phyloP scores from a whole-genome alignment of 192 early-diverging fungal genomes.

The Podila clonocystis region DNA sequence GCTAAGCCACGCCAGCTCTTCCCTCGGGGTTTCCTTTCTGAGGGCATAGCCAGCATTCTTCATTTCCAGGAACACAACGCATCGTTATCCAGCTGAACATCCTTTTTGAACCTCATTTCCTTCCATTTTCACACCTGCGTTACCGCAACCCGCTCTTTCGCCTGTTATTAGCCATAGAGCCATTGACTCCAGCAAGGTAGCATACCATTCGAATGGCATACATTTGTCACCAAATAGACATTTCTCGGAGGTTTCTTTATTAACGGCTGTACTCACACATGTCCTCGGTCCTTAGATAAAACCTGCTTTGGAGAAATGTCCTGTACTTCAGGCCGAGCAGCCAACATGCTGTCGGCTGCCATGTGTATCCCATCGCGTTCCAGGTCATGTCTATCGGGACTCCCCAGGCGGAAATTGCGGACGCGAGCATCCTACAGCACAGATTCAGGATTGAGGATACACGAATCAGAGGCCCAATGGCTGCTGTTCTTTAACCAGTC shows the following conservation, averaged over 20 bases:
- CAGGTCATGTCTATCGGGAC: slow-evolving; percentile 14
- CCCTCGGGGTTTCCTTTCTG: neutral
- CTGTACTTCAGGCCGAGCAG: slow-evolving; percentile 44
- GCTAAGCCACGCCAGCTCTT: neutral
- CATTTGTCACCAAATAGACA: too few relatives aligned
- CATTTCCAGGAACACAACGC: too few relatives aligned
- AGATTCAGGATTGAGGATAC: neutral
- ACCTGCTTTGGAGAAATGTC: slow-evolving; percentile 18
- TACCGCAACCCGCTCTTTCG: too few relatives aligned
- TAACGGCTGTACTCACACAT: neutral
- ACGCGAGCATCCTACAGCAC: slow-evolving; percentile 4
- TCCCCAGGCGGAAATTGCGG: slow-evolving; percentile 14
- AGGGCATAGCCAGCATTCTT: too few relatives aligned
- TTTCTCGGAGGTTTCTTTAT: too few relatives aligned
- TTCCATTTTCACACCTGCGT: too few relatives aligned
- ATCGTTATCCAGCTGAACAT: too few relatives aligned
- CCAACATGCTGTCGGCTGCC: slow-evolving; percentile 44
- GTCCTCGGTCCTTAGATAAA: neutral
- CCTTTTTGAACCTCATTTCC: too few relatives aligned
- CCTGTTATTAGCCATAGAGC: too few relatives aligned
- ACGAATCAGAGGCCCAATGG: slow-evolving; percentile 24
- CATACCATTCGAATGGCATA: too few relatives aligned
- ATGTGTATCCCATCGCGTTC: slow-evolving; percentile 47
- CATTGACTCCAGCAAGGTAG: too few relatives aligned
- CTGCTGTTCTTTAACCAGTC: slow-evolving; percentile 37